phyloP scores from a whole-genome alignment of 176 grass and related monocot species.

The Raddia guianensis region DNA sequence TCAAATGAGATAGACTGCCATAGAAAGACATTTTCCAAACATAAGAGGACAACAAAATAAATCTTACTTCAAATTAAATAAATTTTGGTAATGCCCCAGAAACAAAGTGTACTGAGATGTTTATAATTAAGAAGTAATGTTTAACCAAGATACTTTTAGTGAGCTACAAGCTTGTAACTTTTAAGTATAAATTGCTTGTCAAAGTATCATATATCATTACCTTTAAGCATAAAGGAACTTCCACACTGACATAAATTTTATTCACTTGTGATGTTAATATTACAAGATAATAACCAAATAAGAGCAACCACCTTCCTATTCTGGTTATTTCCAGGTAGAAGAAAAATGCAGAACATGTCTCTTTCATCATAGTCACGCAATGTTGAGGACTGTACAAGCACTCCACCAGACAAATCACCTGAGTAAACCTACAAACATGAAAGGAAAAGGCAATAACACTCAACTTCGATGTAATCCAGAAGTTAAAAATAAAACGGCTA shows the following conservation, averaged over 20 bases:
- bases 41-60: constrained; percentile 18
- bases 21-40: constrained; percentile 6
- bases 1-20: constrained; percentile 30
- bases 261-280: constrained; percentile 3
- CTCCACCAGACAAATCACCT: constrained; percentile 73
- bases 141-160: constrained; percentile 9
- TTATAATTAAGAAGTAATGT: neutral
- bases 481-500: constrained; percentile 3
- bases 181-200: neutral
- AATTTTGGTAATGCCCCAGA: neutral
- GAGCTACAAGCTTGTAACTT: constrained; percentile 13
- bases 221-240: constrained; percentile 7
- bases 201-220: constrained; percentile 15
- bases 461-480: constrained; percentile 24
- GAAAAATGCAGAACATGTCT: constrained; percentile 89
- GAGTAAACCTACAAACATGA: constrained; percentile 64
- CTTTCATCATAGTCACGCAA: constrained; percentile 73
- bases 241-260: constrained; percentile 2
- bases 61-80: neutral
- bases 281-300: constrained; percentile 35
- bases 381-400: constrained; percentile 80
- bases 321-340: constrained; percentile 80
- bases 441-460: constrained; percentile 17
- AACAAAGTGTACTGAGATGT: neutral
- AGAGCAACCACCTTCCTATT: constrained; percentile 63